Base-by-base conservation (phyloP, 805 yeast species). In the Pichia manshurica region DNA sequence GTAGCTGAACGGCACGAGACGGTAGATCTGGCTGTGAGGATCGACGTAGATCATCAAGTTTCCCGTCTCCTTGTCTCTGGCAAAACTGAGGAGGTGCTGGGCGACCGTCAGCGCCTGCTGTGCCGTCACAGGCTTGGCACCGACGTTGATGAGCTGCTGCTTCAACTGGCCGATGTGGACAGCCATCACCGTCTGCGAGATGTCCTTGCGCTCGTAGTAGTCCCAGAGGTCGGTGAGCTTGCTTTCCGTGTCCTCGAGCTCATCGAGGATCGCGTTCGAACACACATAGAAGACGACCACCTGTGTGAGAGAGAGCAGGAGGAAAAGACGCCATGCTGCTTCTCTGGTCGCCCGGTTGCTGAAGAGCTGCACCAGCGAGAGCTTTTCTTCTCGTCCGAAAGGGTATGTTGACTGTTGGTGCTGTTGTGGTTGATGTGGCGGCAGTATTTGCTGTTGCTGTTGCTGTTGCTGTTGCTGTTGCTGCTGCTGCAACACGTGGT, bases 161-260 rank as follows among this genome's bases (percentile, higher is more conserved):
- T 45, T 54, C 9, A 56, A 33, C 41, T 55, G 43, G 1, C 54
- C 60, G 17, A 56, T 56, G 37, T 56, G 60, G 8, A 56, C 47
- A 6, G 59, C 59, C 60, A 56, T 56, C 1, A 55, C 49, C 0
- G 59, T 48, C 22, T 54, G 57, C 10, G 60, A 53, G 7, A 55
- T 54, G 35, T 56, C 58, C 28, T 47, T 50, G 23, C 53, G 55
- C 16, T 55, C 54, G n/a, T 52, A 46, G n/a, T 29, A 32, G 13
- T 45, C 49, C 49, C 52, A 47, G 2, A 46, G 17, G 10, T 46
- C 34, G 12, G 45, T 10, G n/a, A 51, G 23, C 33, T 55, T 47
- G 19, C 36, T 37, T 33, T 53, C 46, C 2, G 46, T 25, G 3
- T 37, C 39, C 17, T 36, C 42, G 13, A 49, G 21, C 12, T 45